These are phyloP conservation scores for Aspergillus aculeatus DNA, from an alignment of 2,329 filamentous ascomycete species.

Conservation along the genomic window DNA sequence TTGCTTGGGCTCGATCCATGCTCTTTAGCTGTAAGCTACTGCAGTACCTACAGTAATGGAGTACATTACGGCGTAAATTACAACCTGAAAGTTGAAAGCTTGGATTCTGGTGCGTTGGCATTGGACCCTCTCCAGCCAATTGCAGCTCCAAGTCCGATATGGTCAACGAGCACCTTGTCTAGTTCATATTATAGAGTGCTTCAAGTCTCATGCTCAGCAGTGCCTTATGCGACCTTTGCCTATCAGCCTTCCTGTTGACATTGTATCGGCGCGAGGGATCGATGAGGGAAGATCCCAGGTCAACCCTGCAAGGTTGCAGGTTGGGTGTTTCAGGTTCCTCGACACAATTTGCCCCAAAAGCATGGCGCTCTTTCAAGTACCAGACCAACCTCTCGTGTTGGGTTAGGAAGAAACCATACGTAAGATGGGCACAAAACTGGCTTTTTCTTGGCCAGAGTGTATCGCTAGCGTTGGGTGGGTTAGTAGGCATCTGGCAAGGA, in stretches of 20 bases:
- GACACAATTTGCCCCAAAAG: too few species aligned
- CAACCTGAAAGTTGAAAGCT: not conserved
- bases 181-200: not conserved
- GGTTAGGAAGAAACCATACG: not conserved
- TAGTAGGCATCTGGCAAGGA: not conserved
- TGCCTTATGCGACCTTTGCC: not conserved
- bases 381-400: too few species aligned
- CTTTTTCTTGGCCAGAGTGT: not conserved
- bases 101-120: constrained; percentile 3
- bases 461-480: not conserved
- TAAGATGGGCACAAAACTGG: not conserved
- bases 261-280: not conserved
- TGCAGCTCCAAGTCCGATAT: not conserved
- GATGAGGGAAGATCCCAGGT: not conserved
- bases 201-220: not conserved
- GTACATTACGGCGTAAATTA: not conserved
- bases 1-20: not conserved
- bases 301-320: not conserved
- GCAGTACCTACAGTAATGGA: too few species aligned
- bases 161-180: not conserved
- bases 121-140: constrained; percentile 5
- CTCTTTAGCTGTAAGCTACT: not conserved
- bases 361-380: too few species aligned
- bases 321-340: not conserved
- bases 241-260: not conserved